Evolutionary conservation across 805 yeast genomes (phyloP).

Genomic region (Candida coquimbonensis): DNA sequence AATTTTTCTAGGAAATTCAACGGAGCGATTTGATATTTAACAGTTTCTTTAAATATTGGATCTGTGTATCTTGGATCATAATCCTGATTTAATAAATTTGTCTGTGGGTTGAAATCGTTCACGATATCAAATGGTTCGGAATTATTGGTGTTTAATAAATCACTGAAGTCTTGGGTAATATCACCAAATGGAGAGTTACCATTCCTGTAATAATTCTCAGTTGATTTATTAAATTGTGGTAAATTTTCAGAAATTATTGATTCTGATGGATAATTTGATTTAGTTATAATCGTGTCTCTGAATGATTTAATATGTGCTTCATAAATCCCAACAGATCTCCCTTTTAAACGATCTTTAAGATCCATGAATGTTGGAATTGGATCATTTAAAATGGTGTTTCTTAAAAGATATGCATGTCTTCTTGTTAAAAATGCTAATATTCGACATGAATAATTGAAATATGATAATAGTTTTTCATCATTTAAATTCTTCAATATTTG

Average conservation of each 20-base stretch:
- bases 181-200: too few species aligned
- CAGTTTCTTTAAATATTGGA: slow-evolving; percentile 11
- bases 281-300: slow-evolving; percentile 10
- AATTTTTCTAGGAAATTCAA: slow-evolving; percentile 13
- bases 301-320: slow-evolving; percentile 16
- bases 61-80: slow-evolving; percentile 21
- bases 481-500: slow-evolving; percentile 4
- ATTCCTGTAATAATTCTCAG: slow-evolving; percentile 4
- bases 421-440: slow-evolving; percentile 15
- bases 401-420: slow-evolving; percentile 12
- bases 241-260: slow-evolving; percentile 1
- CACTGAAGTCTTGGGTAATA: background rate
- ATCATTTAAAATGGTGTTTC: slow-evolving; percentile 16
- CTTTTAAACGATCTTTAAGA: slow-evolving; percentile 11
- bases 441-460: slow-evolving; percentile 17
- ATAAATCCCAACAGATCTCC: slow-evolving; percentile 16
- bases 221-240: background rate
- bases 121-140: slow-evolving; percentile 9
- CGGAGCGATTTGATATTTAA: slow-evolving; percentile 12
- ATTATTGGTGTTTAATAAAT: background rate
- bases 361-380: slow-evolving; percentile 14
- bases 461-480: slow-evolving; percentile 6
- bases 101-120: slow-evolving; percentile 4
- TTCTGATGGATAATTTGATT: slow-evolving; percentile 17
- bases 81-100: slow-evolving; percentile 13